phyloP scores from a whole-genome alignment of 768 basidiomycete species.

The Russula lepida region DNA sequence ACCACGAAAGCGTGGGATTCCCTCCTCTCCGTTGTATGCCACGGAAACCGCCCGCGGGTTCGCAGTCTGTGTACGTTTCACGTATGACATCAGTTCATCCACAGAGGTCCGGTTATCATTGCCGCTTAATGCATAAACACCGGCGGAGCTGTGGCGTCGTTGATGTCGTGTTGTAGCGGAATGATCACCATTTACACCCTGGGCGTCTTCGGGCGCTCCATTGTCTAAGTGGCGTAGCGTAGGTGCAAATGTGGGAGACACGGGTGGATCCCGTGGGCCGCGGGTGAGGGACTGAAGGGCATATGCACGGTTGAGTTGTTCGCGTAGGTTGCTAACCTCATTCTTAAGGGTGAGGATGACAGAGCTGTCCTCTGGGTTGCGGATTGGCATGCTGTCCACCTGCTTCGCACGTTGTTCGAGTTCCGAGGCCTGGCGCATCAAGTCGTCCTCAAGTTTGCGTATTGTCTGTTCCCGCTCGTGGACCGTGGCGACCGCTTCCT shows the following conservation, averaged over 20 bases:
- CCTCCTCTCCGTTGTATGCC: constrained; percentile 78
- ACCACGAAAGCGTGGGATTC: constrained; percentile 52
- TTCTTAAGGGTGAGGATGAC: constrained; percentile 85
- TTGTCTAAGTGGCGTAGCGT: constrained; percentile 51
- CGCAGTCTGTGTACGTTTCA: constrained; percentile 59
- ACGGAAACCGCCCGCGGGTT: constrained; percentile 85
- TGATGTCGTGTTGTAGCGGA: constrained; percentile 45
- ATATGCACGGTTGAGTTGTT: constrained; percentile 93
- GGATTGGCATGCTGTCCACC: constrained; percentile 52
- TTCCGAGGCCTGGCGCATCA: constrained; percentile 61
- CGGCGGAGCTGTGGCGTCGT: constrained; percentile 80
- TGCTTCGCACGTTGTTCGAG: constrained; percentile 70
- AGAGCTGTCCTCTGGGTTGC: constrained; percentile 74
- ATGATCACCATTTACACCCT: constrained; percentile 35
- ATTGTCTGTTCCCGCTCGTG: constrained; percentile 81
- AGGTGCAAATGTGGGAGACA: constrained; percentile 83
- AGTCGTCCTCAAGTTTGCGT: constrained; percentile 69
- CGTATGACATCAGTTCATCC: constrained; percentile 69
- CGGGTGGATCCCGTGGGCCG: constrained; percentile 58
- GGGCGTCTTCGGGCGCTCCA: constrained; percentile 29
- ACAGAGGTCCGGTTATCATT: constrained; percentile 63
- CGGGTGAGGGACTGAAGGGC: constrained; percentile 82
- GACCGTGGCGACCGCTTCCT: constrained; percentile 65
- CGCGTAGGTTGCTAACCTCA: constrained; percentile 86
- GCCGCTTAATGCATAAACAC: constrained; percentile 54